Base-by-base conservation (phyloP, 2,329 filamentous ascomycete species). In the Colletotrichum viniferum region DNA sequence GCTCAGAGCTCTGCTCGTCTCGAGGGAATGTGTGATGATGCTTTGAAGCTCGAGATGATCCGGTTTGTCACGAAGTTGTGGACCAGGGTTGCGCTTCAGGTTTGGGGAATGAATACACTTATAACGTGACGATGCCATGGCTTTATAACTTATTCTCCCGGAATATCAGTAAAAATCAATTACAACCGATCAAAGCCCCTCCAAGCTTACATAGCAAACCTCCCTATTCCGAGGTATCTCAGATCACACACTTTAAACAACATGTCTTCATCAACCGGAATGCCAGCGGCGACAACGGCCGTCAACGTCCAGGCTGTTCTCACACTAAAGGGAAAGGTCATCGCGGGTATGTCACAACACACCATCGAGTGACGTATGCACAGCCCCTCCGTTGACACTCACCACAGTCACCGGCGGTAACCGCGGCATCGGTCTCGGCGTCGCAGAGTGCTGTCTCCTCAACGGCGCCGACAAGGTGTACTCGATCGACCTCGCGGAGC, bases 381-480 rank as follows among this genome's bases (percentile, higher is more conserved):
- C 43, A 52, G 3, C 10, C 36, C 36, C 8, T 43, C 36, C 36
- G 36, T 18, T 43, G 36, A 43, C 36, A 43, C 36, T 43, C 36
- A n/a, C 36, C 8, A 43, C 16, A 43, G 84, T 87, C 73, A 87
- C 85, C 6, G 85, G 85, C 21, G 85, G 84, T 38, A 86, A 86
- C 79, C 83, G 85, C 77, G 83, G 87, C 69, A 88, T 88, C 60
- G 86, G 86, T 9, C 82, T 88, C 4, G 86, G 85, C n/a, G 84
- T 88, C 60, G 86, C 86, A n/a, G 84, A 88, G 77, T 84, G 85
- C 69, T 88, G 86, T 76, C 81, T 88, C 9, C 85, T 83, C 77
- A 88, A 88, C 79, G 79, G 79, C 6, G 87, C 87, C 24, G 82
- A 80, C 58, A 78, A 76, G 36, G 81, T 88, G 8, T 74, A 89